A percentile compares a stretch with the other conserved stretches of the same genome.
These are phyloP conservation scores for Casuarina cunninghamiana DNA, from an alignment of 306 rosid genomes.

Conservation along the genomic window DNA sequence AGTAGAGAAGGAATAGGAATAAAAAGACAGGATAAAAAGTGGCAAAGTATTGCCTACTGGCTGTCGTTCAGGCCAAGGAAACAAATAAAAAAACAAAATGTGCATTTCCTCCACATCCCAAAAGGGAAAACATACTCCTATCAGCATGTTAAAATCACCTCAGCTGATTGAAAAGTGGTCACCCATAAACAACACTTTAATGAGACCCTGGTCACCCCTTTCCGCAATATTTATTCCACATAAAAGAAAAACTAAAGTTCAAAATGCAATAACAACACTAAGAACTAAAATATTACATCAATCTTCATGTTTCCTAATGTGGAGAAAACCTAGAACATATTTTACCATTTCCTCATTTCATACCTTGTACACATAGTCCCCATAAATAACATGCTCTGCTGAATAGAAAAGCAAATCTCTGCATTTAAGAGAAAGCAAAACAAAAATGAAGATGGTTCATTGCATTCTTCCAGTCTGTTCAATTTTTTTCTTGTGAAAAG, in stretches of 20 bases:
- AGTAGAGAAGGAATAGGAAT: too few species aligned
- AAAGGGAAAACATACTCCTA: slow-evolving; percentile 6
- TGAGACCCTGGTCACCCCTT: neutral
- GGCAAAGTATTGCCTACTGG: neutral
- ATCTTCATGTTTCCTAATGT: slow-evolving; percentile 90
- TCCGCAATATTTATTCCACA: neutral
- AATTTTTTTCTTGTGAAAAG: too few species aligned
- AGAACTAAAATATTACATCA: slow-evolving; percentile 68
- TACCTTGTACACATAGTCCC: slow-evolving; percentile 68
- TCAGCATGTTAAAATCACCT: slow-evolving; percentile 56
- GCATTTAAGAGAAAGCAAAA: slow-evolving; percentile 25
- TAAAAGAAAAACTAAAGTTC: neutral
- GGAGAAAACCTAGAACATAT: slow-evolving; percentile 66
- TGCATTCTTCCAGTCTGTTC: too few species aligned
- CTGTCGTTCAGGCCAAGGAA: neutral
- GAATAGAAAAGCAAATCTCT: slow-evolving; percentile 71
- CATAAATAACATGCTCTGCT: slow-evolving; percentile 82
- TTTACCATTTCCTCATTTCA: slow-evolving; percentile 79
- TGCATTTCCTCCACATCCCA: neutral
- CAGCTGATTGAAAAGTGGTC: slow-evolving; percentile 83
- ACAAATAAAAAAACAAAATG: neutral
- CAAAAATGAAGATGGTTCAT: neutral
- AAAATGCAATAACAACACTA: neutral
- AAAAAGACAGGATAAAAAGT: neutral
- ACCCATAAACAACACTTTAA: neutral